phyloP scores from a whole-genome alignment of 768 basidiomycete genomes.

The Cytidiella melzeri region DNA sequence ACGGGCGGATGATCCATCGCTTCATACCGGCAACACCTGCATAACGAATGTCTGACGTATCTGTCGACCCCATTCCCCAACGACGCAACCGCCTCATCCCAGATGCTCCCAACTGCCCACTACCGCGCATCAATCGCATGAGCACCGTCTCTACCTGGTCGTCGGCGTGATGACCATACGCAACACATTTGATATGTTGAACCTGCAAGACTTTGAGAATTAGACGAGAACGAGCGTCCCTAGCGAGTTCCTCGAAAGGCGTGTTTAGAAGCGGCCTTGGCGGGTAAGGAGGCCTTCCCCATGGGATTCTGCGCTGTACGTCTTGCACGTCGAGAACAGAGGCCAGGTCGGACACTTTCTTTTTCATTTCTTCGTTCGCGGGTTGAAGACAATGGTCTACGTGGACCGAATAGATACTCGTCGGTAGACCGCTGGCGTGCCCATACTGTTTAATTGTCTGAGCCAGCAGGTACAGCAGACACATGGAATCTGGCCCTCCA shows the following conservation, averaged over 20 bases:
- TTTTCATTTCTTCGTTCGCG: constrained; percentile 50
- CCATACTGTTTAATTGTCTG: constrained; percentile 29
- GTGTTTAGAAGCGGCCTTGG: constrained; percentile 32
- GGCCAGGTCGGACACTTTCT: constrained; percentile 39
- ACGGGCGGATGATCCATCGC: constrained; percentile 66
- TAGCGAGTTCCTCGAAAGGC: constrained; percentile 50
- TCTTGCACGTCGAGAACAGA: constrained; percentile 39
- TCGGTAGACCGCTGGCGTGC: constrained; percentile 14
- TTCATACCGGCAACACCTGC: constrained; percentile 54
- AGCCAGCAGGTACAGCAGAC: constrained; percentile 64
- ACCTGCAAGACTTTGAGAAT: constrained; percentile 43
- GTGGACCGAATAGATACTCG: constrained; percentile 47
- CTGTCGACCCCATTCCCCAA: constrained; percentile 67
- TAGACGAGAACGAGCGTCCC: constrained; percentile 50
- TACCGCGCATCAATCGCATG: constrained; percentile 59
- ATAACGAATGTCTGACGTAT: constrained; percentile 19
- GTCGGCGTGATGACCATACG: constrained; percentile 74
- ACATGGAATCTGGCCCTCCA: constrained; percentile 79
- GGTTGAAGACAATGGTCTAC: constrained; percentile 68
- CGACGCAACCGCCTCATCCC: constrained; percentile 66
- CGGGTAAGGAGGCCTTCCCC: constrained; percentile 52
- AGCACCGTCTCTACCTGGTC: constrained; percentile 81
- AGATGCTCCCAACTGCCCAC: constrained; percentile 47
- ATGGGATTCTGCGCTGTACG: constrained; percentile 42
- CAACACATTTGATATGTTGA: constrained; percentile 36